A percentile compares a stretch with the other conserved stretches of the same genome.
Conservation (phyloP, 352 stramenopile species). For the Pythium myriotylum region DNA sequence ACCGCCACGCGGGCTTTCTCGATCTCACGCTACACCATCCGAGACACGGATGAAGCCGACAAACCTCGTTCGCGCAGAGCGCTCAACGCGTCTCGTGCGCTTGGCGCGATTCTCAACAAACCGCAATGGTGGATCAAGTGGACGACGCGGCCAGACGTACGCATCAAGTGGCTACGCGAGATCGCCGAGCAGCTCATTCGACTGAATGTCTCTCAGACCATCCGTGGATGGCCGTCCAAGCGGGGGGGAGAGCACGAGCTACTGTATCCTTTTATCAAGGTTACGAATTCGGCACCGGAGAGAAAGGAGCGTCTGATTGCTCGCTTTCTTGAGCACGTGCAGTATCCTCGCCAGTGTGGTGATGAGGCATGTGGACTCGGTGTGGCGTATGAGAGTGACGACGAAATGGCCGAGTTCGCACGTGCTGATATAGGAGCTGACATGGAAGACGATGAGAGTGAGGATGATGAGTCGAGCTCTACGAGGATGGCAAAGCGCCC, state of each 20-base stretch:
- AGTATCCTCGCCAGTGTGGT: not conserved
- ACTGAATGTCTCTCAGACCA: not conserved
- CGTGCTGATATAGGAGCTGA: too few relatives aligned
- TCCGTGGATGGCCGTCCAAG: not conserved
- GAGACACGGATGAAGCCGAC: not conserved
- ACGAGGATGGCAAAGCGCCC: too few relatives aligned
- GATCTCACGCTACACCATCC: slow-evolving; percentile 2
- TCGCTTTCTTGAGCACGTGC: not conserved
- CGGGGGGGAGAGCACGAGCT: too few relatives aligned
- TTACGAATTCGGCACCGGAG: not conserved
- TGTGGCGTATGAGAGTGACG: not conserved
- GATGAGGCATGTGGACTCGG: not conserved
- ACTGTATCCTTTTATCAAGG: not conserved
- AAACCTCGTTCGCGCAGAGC: slow-evolving; percentile 13
- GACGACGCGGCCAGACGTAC: slow-evolving; percentile 13
- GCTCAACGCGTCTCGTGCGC: slow-evolving; percentile 31
- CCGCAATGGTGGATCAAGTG: slow-evolving; percentile 23
- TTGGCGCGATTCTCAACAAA: slow-evolving; percentile 29
- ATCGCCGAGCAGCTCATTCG: slow-evolving; percentile 20
- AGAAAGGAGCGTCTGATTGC: not conserved
- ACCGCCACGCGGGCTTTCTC: too few relatives aligned
- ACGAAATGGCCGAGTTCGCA: not conserved
- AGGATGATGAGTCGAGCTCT: too few relatives aligned
- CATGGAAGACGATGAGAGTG: too few relatives aligned
- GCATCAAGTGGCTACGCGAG: slow-evolving; percentile 30